Evolutionary conservation across 192 early-diverging fungal species (phyloP).

Genomic region (Backusella liffmaniae): DNA sequence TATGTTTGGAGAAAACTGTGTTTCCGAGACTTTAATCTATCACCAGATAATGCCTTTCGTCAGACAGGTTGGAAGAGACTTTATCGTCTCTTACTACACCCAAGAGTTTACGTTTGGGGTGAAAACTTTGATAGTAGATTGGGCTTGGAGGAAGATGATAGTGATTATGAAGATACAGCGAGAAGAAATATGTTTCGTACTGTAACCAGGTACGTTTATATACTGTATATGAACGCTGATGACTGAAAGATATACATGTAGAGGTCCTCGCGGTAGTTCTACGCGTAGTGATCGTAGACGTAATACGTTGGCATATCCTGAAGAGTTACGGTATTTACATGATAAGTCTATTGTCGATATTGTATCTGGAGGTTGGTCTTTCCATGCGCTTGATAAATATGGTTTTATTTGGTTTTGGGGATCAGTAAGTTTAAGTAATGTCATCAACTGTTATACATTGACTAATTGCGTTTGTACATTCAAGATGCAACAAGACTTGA

Average conservation of each 20-base stretch:
- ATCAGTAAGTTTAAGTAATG: slow-evolving; percentile 11
- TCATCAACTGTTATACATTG: not conserved
- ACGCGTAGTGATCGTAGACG: not conserved
- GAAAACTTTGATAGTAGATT: slow-evolving; percentile 26
- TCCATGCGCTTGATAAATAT: slow-evolving; percentile 31
- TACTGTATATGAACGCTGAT: not conserved
- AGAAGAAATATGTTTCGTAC: not conserved
- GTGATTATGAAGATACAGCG: not conserved
- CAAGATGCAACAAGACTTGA: slow-evolving; percentile 12
- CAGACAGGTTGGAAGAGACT: slow-evolving; percentile 33
- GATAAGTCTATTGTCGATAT: slow-evolving; percentile 34
- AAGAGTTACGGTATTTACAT: slow-evolving; percentile 18
- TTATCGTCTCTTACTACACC: slow-evolving; percentile 13
- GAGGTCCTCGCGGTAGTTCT: not conserved
- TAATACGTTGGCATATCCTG: slow-evolving; percentile 4
- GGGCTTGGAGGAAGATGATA: slow-evolving; percentile 5
- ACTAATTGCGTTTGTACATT: not conserved
- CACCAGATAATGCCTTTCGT: slow-evolving; percentile 16
- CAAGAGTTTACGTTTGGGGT: slow-evolving; percentile 31
- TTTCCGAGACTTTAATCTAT: slow-evolving; percentile 13
- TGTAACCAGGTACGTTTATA: not conserved
- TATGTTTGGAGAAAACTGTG: slow-evolving; percentile 21
- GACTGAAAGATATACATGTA: not conserved
- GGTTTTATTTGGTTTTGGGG: slow-evolving; percentile 35
- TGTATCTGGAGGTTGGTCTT: slow-evolving; percentile 38